Percentiles rank a stretch among this genome's conserved stretches.
These are phyloP conservation scores for Globisporangium middletonii DNA, from an alignment of 352 stramenopile genomes.

Conservation along the genomic window DNA sequence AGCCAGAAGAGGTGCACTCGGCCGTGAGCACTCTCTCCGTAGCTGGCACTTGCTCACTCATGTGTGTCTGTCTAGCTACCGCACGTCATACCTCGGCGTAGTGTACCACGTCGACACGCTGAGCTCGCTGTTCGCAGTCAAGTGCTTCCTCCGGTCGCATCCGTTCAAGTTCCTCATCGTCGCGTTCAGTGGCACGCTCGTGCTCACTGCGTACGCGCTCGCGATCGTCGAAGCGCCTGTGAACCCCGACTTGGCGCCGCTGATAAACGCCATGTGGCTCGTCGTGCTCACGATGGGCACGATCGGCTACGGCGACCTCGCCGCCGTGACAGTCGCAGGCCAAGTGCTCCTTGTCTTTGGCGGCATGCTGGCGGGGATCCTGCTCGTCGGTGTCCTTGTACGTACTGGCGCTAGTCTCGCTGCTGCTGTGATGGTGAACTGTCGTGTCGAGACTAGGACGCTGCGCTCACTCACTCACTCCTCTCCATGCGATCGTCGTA, in stretches of 20 bases:
- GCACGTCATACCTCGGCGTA: conserved; percentile 63
- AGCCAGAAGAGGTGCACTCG: not conserved
- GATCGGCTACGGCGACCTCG: conserved; percentile 68
- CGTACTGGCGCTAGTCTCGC: conserved; percentile 7
- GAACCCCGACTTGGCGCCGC: conserved; percentile 52
- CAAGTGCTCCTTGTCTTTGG: conserved; percentile 57
- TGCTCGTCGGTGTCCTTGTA: conserved; percentile 66
- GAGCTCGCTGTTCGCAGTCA: conserved; percentile 75
- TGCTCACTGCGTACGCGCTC: conserved; percentile 59
- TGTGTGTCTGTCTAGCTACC: conserved; percentile 35
- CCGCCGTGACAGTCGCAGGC: conserved; percentile 41
- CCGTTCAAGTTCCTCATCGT: conserved; percentile 53
- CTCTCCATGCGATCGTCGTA: no score
- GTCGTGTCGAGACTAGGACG: no score
- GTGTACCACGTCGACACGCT: conserved; percentile 74
- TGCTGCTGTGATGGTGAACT: no score
- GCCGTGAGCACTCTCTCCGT: not conserved
- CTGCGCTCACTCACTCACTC: not conserved
- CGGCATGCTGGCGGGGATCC: conserved; percentile 62
- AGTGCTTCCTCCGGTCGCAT: conserved; percentile 67
- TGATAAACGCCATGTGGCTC: conserved; percentile 62
- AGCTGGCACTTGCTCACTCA: not conserved
- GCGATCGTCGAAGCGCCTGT: conserved; percentile 60
- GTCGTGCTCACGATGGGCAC: conserved; percentile 73
- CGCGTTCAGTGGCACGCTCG: conserved; percentile 31